These are phyloP conservation scores for Cercospora citrullina DNA, from an alignment of 2,329 filamentous ascomycete genomes.

Conservation along the genomic window DNA sequence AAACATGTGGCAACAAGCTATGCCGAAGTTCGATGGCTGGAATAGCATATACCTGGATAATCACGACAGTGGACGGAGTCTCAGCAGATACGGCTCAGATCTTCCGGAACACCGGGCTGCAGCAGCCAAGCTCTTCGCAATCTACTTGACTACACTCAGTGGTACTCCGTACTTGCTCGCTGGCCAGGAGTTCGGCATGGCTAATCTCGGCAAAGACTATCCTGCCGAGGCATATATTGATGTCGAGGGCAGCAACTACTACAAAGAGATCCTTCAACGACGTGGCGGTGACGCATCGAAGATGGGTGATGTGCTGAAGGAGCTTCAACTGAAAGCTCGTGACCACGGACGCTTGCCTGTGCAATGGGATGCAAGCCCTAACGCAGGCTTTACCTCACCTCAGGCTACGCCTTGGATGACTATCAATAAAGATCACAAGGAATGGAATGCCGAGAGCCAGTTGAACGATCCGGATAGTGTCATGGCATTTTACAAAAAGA, in stretches of 20 bases:
- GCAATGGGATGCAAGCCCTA: constrained; percentile 58
- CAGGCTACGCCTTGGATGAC: constrained; percentile 22
- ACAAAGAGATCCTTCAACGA: constrained; percentile 43
- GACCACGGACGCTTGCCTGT: constrained; percentile 63
- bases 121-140: constrained; percentile 57
- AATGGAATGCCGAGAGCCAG: constrained; percentile 43
- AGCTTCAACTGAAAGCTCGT: constrained; percentile 17
- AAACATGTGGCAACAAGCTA: constrained; percentile 60
- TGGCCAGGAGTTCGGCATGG: constrained; percentile 66
- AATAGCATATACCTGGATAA: constrained; percentile 65
- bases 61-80: constrained; percentile 61
- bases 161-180: constrained; percentile 63
- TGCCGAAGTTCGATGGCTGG: constrained; percentile 62
- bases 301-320: constrained; percentile 18
- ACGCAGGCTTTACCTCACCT: constrained; percentile 61
- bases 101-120: constrained; percentile 48
- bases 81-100: constrained; percentile 62
- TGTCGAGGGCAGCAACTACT: constrained; percentile 58
- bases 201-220: constrained; percentile 48
- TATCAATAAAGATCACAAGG: constrained; percentile 19
- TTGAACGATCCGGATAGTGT: constrained; percentile 50
- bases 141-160: constrained; percentile 19
- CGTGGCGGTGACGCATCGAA: constrained; percentile 4
- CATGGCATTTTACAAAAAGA: constrained; percentile 59
- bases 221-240: constrained; percentile 51